These are phyloP conservation scores for Diutina catenulata DNA, from an alignment of 1,139 yeast genomes.

Conservation along the genomic window DNA sequence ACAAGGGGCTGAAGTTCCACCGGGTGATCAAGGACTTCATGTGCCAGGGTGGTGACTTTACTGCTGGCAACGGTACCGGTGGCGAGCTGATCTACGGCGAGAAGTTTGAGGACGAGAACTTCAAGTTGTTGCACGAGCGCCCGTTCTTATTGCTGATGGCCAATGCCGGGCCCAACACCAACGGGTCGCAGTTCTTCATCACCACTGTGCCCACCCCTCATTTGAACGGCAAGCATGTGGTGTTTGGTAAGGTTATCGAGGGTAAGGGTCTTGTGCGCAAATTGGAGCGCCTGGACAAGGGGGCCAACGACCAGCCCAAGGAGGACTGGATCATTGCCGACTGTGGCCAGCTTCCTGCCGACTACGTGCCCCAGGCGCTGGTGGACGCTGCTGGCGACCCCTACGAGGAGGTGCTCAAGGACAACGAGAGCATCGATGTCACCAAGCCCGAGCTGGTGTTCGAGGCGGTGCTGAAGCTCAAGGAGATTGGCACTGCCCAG, in stretches of 20 bases:
- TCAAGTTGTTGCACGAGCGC: slow-evolving; percentile 10
- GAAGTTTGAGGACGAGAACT: slow-evolving; percentile 12
- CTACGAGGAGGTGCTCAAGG: slow-evolving; percentile 68
- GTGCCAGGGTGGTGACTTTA: slow-evolving; percentile 12
- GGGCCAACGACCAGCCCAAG: slow-evolving; percentile 12
- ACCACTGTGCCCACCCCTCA: slow-evolving; percentile 12
- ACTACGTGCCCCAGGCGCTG: slow-evolving; percentile 32
- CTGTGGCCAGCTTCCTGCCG: slow-evolving; percentile 27
- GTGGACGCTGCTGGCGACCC: slow-evolving; percentile 55
- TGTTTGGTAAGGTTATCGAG: slow-evolving; percentile 12
- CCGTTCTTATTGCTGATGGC: slow-evolving; percentile 12
- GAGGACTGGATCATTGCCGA: slow-evolving; percentile 11
- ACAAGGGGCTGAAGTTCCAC: slow-evolving; percentile 11
- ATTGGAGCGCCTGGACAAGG: slow-evolving; percentile 11
- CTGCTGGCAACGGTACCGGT: slow-evolving; percentile 11
- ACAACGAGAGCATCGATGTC: slow-evolving; percentile 56
- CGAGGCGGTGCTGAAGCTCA: slow-evolving; percentile 53
- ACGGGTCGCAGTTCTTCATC: slow-evolving; percentile 12
- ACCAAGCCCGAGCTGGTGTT: slow-evolving; percentile 52
- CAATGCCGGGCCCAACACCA: slow-evolving; percentile 12
- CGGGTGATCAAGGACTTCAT: slow-evolving; percentile 11
- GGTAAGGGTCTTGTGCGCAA: slow-evolving; percentile 11
- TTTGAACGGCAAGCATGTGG: slow-evolving; percentile 12
- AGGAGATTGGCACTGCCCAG: slow-evolving; percentile 65
- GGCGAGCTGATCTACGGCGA: slow-evolving; percentile 12